Evolutionary conservation across 2,329 filamentous ascomycete species (phyloP), one percentile per base, ranked within the genome.

Genomic region (Stromatinia cepivora): DNA sequence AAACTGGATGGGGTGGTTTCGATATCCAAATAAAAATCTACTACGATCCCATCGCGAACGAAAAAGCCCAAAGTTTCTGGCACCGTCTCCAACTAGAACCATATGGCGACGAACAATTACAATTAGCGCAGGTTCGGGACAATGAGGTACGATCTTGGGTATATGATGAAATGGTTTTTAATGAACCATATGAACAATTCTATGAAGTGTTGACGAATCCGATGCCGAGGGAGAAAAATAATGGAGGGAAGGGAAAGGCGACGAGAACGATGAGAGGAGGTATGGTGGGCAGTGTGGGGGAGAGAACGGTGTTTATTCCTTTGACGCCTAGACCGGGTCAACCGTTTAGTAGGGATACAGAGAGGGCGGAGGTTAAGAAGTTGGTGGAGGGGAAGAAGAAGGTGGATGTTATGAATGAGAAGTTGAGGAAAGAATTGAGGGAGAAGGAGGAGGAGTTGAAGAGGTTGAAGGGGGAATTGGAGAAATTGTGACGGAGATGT

Each of bases 1-100:
- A 98, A 81, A 98, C 95, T 0, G 95, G 95, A 62, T 99, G 96
- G 92, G 95, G 95, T 77, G 95, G 97, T 81, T 99, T 99, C 82
- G 93, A 95, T 79, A 96, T 99, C 77, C 92, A 94, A 72, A 91
- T 99, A 78, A 93, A 97, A 78, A 86, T 99, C 57, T 97, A 97
- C 83, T 99, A 97, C 81, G 89, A 92, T 69, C 89, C 91, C 69
- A 92, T 96, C 78, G 91, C 90, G 50, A 89, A 88, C 76, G 95
- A 99, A 83, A 99, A 99, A 80, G 92, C 94, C 6, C 92, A 97
- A 81, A 96, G 94, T n/a, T 82, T 97, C 2, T 97, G 95, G 83
- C 95, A 98, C 80, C 93, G 93, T 77, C 83, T 99, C 69, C 92
- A 94, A 66, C 85, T 99, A 15, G 94, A 97, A 78, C 92, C 94